Percentiles rank a stretch among this genome's conserved stretches.
These are phyloP conservation scores for Aspergillus sp. DNA, from an alignment of 2,329 filamentous ascomycete species.

Conservation along the genomic window DNA sequence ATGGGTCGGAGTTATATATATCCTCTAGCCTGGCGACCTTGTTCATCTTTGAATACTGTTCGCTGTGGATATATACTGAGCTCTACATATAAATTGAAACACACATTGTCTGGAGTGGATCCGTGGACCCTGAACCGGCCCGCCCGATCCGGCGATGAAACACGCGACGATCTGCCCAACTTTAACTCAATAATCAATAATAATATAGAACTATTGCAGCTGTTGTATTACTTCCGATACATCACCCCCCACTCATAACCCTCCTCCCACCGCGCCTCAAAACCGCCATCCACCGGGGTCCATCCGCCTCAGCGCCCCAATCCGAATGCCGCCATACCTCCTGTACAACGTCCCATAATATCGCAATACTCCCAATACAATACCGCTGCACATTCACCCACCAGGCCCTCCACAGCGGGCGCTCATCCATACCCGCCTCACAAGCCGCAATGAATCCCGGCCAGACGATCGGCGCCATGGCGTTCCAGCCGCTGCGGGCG, in stretches of 20 bases:
- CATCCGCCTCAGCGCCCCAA: not conserved
- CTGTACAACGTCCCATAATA: not conserved
- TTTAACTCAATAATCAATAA: too few relatives aligned
- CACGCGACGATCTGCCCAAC: too few relatives aligned
- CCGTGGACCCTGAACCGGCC: too few relatives aligned
- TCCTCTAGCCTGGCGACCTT: too few relatives aligned
- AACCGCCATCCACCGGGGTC: not conserved
- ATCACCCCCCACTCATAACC: not conserved
- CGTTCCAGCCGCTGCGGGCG: not conserved
- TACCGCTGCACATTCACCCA: not conserved
- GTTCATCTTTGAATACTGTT: too few relatives aligned
- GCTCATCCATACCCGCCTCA: not conserved
- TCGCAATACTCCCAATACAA: not conserved
- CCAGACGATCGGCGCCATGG: conserved; percentile 12
- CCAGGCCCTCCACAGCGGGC: not conserved
- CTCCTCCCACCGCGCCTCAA: not conserved
- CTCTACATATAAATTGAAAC: too few relatives aligned
- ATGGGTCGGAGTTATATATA: too few relatives aligned
- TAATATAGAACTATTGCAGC: too few relatives aligned
- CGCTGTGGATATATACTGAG: too few relatives aligned
- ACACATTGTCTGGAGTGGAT: too few relatives aligned
- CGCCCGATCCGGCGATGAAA: too few relatives aligned
- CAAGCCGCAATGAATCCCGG: conserved; percentile 9
- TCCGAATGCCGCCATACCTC: not conserved
- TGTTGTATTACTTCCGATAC: too few relatives aligned